Evolutionary conservation across 768 basidiomycete species (phyloP).

Genomic region (Chalciporus pseudorubinellus): DNA sequence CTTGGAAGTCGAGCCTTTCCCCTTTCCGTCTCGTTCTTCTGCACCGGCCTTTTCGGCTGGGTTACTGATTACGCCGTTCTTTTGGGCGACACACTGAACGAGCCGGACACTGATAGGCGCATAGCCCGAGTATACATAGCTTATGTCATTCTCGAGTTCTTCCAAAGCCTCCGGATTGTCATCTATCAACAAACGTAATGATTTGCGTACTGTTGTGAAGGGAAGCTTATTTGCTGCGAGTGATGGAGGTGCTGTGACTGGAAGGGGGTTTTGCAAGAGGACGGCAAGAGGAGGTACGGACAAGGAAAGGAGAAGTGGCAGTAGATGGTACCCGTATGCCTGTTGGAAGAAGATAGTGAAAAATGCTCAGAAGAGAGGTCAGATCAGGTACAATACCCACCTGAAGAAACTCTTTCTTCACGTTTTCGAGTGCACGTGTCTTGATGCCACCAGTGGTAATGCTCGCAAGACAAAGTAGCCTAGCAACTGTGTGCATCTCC

Average conservation of each 20-base stretch:
- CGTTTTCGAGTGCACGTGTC: conserved; percentile 75
- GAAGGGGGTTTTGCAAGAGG: conserved; percentile 66
- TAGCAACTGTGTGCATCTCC: conserved; percentile 72
- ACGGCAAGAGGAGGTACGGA: conserved; percentile 64
- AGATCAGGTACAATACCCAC: conserved; percentile 26
- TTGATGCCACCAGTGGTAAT: conserved; percentile 86
- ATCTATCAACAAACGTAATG: conserved; percentile 89
- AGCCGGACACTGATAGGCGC: conserved; percentile 91
- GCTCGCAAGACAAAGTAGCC: conserved; percentile 84
- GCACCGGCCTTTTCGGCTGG: conserved; percentile 54
- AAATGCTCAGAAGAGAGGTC: conserved; percentile 17
- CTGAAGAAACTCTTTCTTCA: conserved; percentile 92
- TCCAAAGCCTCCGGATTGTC: conserved; percentile 73
- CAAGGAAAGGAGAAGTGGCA: conserved; percentile 66
- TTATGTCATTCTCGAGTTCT: conserved; percentile 90
- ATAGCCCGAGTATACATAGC: conserved; percentile 95
- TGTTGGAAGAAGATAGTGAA: conserved; percentile 21
- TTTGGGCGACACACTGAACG: conserved; percentile 91
- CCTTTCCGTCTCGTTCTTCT: conserved; percentile 39
- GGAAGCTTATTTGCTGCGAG: conserved; percentile 58
- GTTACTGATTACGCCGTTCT: conserved; percentile 83
- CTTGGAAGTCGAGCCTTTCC: conserved; percentile 36
- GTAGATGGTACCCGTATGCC: conserved; percentile 75
- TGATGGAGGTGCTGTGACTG: conserved; percentile 43
- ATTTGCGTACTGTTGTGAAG: conserved; percentile 72